Base-by-base conservation (phyloP, 805 yeast genomes). In the Wickerhamomyces tratensis region DNA sequence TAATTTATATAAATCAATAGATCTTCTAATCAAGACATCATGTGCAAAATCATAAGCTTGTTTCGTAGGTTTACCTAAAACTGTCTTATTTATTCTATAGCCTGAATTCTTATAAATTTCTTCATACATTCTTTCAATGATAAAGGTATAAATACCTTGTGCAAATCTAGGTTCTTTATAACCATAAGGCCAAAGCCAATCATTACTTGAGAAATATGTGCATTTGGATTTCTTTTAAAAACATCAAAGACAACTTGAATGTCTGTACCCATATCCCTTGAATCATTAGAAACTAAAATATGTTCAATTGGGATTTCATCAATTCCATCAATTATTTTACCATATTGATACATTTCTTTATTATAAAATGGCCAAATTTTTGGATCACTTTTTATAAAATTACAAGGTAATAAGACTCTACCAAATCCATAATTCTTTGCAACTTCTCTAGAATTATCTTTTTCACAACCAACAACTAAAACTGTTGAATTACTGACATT, bases 231-330 rank as follows among this genome's bases (percentile, higher is more conserved):
- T 15, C 88, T 78, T 47, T 77, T 76, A 42, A 88, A 64, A 33
- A 85, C 53, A 52, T 88, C 97, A 41, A 74, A 58, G 4, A 86
- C 76, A 14, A 89, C 72, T 63, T 88, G 97, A 8, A 81, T 53
- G 58, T 88, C 97, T 1, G 89, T 75, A 1, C 86, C 88, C 80
- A 87, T 72, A 58, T 88, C 96, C 45, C 95, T 68, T 5, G 96
- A 88, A 59, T 89, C 97, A 54, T 84, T 84, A 61, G 88, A 87
- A 26, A 88, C 87, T 46, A 89, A 63, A 1, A 89, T 68, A 3
- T 88, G 89, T 49, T 87, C 95, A 45, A 58, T 49, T 46, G 49
- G 29, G 43, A 52, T 7, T 25, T 48, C 48, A 30, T 54, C 56
- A 25, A 54, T 40, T 0, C 43, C 46, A 5, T 40, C 43, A 10